phyloP scores from a whole-genome alignment of 2,329 filamentous ascomycete genomes.

The Fusarium sp. region DNA sequence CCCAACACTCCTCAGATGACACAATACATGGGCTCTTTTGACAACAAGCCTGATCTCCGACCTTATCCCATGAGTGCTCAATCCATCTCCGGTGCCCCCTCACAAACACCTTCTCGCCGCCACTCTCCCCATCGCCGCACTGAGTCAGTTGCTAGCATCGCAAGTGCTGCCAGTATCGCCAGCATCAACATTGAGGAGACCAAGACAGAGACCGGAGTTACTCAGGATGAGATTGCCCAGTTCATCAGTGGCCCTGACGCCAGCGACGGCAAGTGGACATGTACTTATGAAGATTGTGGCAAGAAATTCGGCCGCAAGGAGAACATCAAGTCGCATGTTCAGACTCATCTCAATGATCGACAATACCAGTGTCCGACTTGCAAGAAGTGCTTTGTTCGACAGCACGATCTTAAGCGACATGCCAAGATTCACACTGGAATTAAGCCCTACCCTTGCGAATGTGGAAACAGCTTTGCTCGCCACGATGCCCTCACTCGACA shows the following conservation, averaged over 20 bases:
- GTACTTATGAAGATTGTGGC: slow-evolving; percentile 80
- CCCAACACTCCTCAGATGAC: slow-evolving; percentile 63
- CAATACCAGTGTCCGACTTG: slow-evolving; percentile 96
- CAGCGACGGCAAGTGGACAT: slow-evolving; percentile 82
- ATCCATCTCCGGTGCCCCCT: slow-evolving; percentile 33
- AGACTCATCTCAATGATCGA: slow-evolving; percentile 96
- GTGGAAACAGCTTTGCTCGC: slow-evolving; percentile 92
- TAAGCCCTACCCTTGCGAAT: slow-evolving; percentile 95
- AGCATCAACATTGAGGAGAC: slow-evolving; percentile 74
- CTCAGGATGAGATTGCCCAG: slow-evolving; percentile 82
- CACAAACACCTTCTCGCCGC: slow-evolving; percentile 37
- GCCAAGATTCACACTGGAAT: slow-evolving; percentile 97
- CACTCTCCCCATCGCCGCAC: slow-evolving; percentile 64
- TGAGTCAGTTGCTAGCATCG: slow-evolving; percentile 70
- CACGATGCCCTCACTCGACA: slow-evolving; percentile 96
- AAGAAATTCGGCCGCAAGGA: slow-evolving; percentile 97
- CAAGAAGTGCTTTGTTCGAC: slow-evolving; percentile 94
- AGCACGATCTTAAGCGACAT: slow-evolving; percentile 97
- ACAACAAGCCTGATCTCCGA: slow-evolving; percentile 58
- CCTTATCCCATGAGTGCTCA: slow-evolving; percentile 43
- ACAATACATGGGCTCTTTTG: slow-evolving; percentile 59
- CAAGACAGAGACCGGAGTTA: slow-evolving; percentile 84
- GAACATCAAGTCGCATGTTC: slow-evolving; percentile 98
- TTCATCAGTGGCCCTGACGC: slow-evolving; percentile 80
- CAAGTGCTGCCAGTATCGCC: slow-evolving; percentile 69